Evolutionary conservation across 345 rosid genomes (phyloP).

Genomic region (Dimocarpus longan): DNA sequence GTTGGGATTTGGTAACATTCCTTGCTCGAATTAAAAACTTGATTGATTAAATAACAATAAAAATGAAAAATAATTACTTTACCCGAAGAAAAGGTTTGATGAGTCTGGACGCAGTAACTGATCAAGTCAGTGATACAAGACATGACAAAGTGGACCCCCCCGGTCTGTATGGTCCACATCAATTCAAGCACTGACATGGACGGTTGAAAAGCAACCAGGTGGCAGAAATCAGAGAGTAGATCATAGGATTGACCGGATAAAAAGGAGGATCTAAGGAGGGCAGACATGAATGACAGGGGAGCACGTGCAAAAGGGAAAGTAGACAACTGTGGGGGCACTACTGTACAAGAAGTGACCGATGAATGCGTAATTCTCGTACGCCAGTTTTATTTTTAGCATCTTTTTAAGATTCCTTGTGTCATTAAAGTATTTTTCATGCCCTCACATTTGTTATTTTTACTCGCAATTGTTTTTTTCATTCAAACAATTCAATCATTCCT

Average conservation of each 20-base stretch:
- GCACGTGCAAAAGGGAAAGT: constrained; percentile 15
- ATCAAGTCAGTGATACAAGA: no score
- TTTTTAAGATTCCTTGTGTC: neutral
- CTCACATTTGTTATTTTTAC: no score
- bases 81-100: no score
- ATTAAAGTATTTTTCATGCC: no score
- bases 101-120: no score
- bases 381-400: neutral
- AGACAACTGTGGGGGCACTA: neutral
- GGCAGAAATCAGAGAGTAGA: neutral
- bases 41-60: no score
- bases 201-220: neutral
- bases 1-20: no score
- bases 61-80: no score
- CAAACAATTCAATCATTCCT: neutral
- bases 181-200: neutral
- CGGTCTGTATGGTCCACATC: no score
- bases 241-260: neutral
- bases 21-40: no score
- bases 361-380: constrained; percentile 25
- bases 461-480: no score
- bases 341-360: neutral
- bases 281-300: constrained; percentile 35
- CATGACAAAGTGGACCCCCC: no score
- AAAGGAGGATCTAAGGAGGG: neutral